Evolutionary conservation across 805 yeast genomes (phyloP), one percentile per base, ranked within the genome.

Genomic region (Wickerhamomyces bisporus): DNA sequence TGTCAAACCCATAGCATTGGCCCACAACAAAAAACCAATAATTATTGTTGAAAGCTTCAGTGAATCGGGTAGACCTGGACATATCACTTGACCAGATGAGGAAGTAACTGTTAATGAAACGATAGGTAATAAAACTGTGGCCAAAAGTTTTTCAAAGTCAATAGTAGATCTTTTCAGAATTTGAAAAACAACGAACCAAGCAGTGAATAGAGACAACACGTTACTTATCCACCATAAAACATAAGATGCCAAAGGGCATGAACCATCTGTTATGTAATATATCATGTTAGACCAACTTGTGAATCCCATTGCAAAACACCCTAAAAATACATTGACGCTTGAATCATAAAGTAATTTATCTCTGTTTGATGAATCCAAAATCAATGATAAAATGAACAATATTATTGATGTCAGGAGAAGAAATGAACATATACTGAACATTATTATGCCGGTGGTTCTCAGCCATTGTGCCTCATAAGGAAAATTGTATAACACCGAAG

Each of bases 281-380:
- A 81, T 58, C 61, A 72, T 75, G 53, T 77, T 80, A 23, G 81
- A 65, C 43, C 87, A 58, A 3, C 95, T 78, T 10, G 77, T 70
- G 45, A 69, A 68, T 1, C 88, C 96, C 96, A 88, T 88, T 14
- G 86, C 80, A 40, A 74, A 71, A 44, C 91, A 79, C 6, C 95
- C 96, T 62, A 86, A 63, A 50, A 79, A 86, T 3, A 79, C 77
- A 32, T 79, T 73, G 26, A 71, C 62, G 3, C 58, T 53, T 2
- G 77, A 70, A 35, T 71, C 66, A 39, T 50, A 42, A 35, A 76
- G 27, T 40, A 69, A 43, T 36, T 13, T n/a, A 5, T 43, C 34
- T 39, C 38, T 32, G 50, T 62, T 35, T 38, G 41, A 23, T 36
- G 48, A 36, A 45, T 70, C 65, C 26, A 59, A 56, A 6, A 61